Evolutionary conservation across 257 asterid species (phyloP).

Genomic region (Handroanthus guayacan): DNA sequence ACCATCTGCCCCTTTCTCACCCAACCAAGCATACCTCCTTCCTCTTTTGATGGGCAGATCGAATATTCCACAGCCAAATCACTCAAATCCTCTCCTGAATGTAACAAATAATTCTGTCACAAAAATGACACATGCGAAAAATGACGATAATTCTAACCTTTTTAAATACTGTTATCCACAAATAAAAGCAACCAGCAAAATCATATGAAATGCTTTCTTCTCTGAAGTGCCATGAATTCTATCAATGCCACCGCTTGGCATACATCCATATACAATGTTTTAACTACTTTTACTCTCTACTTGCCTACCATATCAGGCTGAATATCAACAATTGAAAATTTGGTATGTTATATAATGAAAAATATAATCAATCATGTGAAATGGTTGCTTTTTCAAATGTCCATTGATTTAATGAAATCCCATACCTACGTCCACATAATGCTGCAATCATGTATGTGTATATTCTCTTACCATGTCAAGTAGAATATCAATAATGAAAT

Average conservation of each 20-base stretch:
- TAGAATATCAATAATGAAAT: background rate
- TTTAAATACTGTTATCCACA: conserved; percentile 12
- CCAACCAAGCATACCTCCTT: conserved; percentile 99
- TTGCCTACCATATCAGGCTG: background rate
- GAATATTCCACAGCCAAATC: conserved; percentile 93
- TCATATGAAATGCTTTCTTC: conserved; percentile 6
- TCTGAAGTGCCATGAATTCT: background rate
- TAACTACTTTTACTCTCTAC: background rate
- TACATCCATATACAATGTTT: background rate
- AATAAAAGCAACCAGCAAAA: conserved; percentile 1
- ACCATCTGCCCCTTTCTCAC: conserved; percentile 99
- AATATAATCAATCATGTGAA: background rate
- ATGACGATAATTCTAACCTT: conserved; percentile 25
- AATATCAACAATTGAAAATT: background rate
- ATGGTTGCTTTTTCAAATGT: conserved; percentile 1
- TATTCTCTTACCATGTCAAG: background rate
- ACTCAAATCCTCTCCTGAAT: conserved; percentile 92
- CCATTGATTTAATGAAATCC: background rate
- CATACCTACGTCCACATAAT: background rate
- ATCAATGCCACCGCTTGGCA: conserved; percentile 13
- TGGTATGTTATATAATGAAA: background rate
- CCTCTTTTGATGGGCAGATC: conserved; percentile 91
- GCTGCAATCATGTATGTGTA: background rate
- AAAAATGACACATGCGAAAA: conserved; percentile 22
- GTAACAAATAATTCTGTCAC: conserved; percentile 42